Evolutionary conservation across 176 grass and related monocot species (phyloP), one percentile per base, ranked within the genome.

Genomic region (Rhynchospora tenuis): DNA sequence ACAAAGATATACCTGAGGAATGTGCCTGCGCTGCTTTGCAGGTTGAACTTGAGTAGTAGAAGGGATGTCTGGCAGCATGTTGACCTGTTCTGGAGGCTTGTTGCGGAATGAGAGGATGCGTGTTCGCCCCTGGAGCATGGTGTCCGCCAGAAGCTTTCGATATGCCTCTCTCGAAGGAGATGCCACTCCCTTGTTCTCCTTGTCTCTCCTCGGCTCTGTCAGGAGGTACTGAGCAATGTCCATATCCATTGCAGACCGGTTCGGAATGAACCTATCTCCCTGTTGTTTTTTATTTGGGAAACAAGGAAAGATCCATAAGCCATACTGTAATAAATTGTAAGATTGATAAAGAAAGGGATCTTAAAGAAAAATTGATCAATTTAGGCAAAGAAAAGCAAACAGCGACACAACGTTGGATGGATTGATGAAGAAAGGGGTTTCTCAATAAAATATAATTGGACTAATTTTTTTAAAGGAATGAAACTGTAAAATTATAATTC

Each of bases 261-360:
- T 84, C 52, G 88, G 91, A 65, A 93, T 93, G 83, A 93, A 93
- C 74, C 91, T 90, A 50, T 93, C 91, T 73, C 90, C 90, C 90
- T 91, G 57, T 52, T 48, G 33, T 82, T 86, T 71, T 48, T 86
- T 62, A 42, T 73, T 48, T 69, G 23, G 26, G 47, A 89, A 57
- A 65, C 19, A 73, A 3, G 73, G 51, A 83, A 74, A 52, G 0
- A 28, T 52, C 14, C 7, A 47, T 74, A 74, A 52, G 71, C 15
- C 38, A 71, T 46, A 70, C 9, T 26, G 46, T 59, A 54, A 82
- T 28, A 77, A 80, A 80, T 80, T 80, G 76, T 59, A 31, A 81
- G 57, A 26, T 27, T 59, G 6, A 58, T 27, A 27, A 64, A 64
- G 6, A 15, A 64, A 64, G 62, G 62, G 23, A 20, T 23, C 10